phyloP scores from a whole-genome alignment of 2,329 filamentous ascomycete genomes.

The Calonectria naviculata region DNA sequence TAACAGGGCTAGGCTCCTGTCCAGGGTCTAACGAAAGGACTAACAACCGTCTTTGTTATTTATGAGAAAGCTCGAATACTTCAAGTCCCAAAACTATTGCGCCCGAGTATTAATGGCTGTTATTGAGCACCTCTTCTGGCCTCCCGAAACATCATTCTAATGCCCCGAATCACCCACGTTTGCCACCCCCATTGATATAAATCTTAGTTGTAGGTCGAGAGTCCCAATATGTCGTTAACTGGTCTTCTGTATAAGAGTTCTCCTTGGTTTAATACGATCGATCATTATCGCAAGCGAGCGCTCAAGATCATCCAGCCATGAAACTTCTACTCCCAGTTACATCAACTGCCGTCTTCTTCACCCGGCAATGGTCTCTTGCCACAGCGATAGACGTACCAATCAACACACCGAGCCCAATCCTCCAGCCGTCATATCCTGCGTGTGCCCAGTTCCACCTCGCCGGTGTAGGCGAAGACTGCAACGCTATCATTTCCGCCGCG shows the following conservation, averaged over 20 bases:
- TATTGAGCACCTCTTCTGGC: neutral
- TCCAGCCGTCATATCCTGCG: conserved; percentile 12
- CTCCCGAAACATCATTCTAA: neutral
- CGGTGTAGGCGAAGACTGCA: conserved; percentile 8
- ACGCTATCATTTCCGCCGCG: conserved; percentile 13
- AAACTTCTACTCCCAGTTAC: neutral
- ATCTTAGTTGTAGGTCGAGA: neutral
- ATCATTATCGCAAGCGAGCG: neutral
- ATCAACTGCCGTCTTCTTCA: neutral
- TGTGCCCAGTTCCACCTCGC: conserved; percentile 21
- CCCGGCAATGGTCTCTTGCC: neutral
- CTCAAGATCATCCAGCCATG: neutral
- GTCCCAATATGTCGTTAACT: neutral
- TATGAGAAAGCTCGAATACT: neutral
- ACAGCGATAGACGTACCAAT: conserved; percentile 11
- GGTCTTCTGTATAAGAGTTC: too few species aligned
- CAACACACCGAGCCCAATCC: conserved; percentile 25
- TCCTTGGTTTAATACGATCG: neutral
- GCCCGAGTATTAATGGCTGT: too few species aligned
- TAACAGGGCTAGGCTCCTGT: neutral
- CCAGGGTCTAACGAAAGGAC: neutral
- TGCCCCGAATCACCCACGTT: too few species aligned
- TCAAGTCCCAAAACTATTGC: neutral
- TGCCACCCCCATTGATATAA: neutral
- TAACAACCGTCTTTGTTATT: neutral